Evolutionary conservation across 768 basidiomycete genomes (phyloP).

Genomic region (Mrakia frigida): DNA sequence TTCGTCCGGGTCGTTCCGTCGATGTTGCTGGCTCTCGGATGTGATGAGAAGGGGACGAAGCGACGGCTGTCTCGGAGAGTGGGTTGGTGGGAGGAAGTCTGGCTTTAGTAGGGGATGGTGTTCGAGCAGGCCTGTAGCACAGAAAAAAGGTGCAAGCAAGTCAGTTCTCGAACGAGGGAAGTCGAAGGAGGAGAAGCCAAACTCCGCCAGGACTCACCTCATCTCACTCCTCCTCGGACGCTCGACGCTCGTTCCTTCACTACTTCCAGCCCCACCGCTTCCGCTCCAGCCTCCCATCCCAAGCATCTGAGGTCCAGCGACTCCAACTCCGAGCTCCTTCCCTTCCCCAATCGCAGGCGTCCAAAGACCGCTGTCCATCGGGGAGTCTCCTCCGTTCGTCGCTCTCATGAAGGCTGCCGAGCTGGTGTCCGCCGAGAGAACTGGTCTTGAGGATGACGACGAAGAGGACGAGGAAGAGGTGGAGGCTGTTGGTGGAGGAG

Average conservation of each 20-base stretch:
- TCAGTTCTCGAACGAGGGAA: too few species aligned
- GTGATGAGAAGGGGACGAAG: not conserved
- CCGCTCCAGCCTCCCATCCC: not conserved
- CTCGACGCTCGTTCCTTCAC: constrained; percentile 21
- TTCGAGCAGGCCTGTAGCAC: constrained; percentile 10
- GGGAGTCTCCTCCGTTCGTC: constrained; percentile 1
- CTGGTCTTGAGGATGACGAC: constrained; percentile 1
- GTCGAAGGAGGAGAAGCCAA: not conserved
- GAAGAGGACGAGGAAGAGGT: not conserved
- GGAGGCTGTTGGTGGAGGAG: not conserved
- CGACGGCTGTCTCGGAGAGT: not conserved
- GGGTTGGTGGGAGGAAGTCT: not conserved
- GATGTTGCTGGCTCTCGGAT: not conserved
- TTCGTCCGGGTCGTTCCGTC: not conserved
- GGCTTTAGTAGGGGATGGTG: constrained; percentile 4
- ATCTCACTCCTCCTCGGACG: constrained; percentile 21
- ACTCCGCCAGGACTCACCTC: not conserved
- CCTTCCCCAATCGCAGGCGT: constrained; percentile 62
- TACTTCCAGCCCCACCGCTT: not conserved
- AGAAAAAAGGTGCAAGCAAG: not conserved
- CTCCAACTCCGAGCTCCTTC: constrained; percentile 58
- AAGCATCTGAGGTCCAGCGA: constrained; percentile 58
- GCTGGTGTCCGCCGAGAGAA: constrained; percentile 6
- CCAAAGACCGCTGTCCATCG: constrained; percentile 15
- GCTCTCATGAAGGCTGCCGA: constrained; percentile 8